Conservation (phyloP, 108 stramenopile species). For the Cyclotella atomus region DNA sequence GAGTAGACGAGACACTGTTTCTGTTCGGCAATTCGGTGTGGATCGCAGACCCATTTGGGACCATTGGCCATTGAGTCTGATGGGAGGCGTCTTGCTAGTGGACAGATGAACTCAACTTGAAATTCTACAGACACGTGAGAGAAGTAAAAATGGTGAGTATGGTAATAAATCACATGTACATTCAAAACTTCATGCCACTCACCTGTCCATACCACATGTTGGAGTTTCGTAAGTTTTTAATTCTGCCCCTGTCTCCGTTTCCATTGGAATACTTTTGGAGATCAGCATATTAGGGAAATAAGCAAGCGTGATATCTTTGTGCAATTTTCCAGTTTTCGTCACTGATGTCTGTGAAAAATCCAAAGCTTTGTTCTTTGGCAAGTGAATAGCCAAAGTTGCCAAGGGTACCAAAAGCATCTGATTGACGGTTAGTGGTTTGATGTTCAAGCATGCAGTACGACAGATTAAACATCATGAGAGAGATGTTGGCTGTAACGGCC, state of each 20-base stretch:
- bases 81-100: slow-evolving; percentile 43
- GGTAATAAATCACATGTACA: too few relatives aligned
- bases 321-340: slow-evolving; percentile 33
- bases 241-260: slow-evolving; percentile 27
- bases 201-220: slow-evolving; percentile 47
- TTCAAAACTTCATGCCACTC: too few relatives aligned
- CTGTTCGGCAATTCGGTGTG: not conserved
- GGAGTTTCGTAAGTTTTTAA: not conserved
- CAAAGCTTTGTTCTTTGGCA: slow-evolving; percentile 30
- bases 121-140: too few relatives aligned
- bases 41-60: slow-evolving; percentile 56
- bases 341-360: slow-evolving; percentile 40
- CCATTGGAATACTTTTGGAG: slow-evolving; percentile 17
- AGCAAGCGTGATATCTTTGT: slow-evolving; percentile 15
- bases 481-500: too few relatives aligned
- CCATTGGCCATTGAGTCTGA: slow-evolving; percentile 50
- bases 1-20: slow-evolving; percentile 66
- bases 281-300: slow-evolving; percentile 34
- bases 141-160: too few relatives aligned
- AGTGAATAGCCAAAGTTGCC: too few relatives aligned
- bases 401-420: too few relatives aligned
- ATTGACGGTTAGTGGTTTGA: too few relatives aligned
- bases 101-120: slow-evolving; percentile 61
- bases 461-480: too few relatives aligned
- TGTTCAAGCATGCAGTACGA: too few relatives aligned